phyloP scores from a whole-genome alignment of 768 basidiomycete genomes.

The Termitomyces eurrhizus region DNA sequence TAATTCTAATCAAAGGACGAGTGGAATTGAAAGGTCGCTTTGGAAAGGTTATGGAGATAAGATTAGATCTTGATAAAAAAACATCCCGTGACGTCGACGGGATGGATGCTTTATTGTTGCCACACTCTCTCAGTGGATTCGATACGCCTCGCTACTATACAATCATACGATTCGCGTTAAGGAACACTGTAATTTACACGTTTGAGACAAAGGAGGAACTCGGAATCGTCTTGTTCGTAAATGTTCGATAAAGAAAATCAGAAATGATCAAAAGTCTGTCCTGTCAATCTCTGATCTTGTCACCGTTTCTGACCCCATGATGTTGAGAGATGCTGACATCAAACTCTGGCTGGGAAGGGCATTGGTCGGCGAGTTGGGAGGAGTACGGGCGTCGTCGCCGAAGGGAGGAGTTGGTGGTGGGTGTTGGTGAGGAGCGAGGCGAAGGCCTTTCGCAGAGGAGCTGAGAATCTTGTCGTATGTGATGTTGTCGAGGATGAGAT shows the following conservation, averaged over 20 bases:
- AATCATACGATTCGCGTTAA: neutral
- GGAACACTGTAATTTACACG: neutral
- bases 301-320: slow-evolving; percentile 10
- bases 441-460: slow-evolving; percentile 16
- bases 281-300: neutral
- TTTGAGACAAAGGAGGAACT: neutral
- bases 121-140: neutral
- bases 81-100: no score
- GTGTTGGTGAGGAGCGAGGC: neutral
- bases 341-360: slow-evolving; percentile 5
- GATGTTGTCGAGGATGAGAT: slow-evolving; percentile 18
- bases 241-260: neutral
- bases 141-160: neutral
- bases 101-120: neutral
- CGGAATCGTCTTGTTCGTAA: neutral
- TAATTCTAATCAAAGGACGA: neutral
- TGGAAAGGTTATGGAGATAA: neutral
- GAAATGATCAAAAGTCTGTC: neutral
- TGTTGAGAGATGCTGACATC: slow-evolving; percentile 6
- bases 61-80: neutral
- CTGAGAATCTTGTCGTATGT: slow-evolving; percentile 23
- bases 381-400: slow-evolving; percentile 13
- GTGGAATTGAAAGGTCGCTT: no score
- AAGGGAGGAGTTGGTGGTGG: neutral
- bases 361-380: slow-evolving; percentile 17